Conservation (phyloP, 2,329 filamentous ascomycete genomes). For the Ceratocystis huliohia region DNA sequence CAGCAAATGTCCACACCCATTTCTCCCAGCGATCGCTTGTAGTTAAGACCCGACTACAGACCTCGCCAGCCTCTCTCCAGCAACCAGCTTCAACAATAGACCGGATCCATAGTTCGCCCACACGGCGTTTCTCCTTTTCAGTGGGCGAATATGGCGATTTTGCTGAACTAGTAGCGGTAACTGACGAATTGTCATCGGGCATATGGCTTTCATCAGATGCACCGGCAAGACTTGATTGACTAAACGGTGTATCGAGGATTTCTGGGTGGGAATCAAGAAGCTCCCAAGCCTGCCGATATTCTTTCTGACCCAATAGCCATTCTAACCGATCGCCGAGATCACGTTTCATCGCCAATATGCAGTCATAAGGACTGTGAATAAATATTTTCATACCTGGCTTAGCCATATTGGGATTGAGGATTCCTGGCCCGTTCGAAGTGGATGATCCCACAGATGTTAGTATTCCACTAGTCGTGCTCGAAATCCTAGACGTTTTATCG, state of each 20-base stretch:
- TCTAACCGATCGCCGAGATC: conserved; percentile 73
- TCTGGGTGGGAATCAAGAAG: conserved; percentile 82
- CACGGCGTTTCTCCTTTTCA: conserved; percentile 76
- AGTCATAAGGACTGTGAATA: conserved; percentile 93
- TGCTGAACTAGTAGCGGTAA: conserved; percentile 24
- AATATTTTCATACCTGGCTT: conserved; percentile 62
- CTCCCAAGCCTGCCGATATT: conserved; percentile 78
- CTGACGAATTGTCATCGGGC: conserved; percentile 42
- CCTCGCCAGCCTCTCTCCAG: conserved; percentile 65
- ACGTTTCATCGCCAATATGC: conserved; percentile 78
- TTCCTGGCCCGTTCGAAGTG: conserved; percentile 26
- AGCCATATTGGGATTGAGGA: conserved; percentile 39
- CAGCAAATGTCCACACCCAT: conserved; percentile 87
- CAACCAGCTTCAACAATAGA: conserved; percentile 63
- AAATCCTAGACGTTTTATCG: conserved; percentile 35
- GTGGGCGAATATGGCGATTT: conserved; percentile 44
- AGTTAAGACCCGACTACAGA: conserved; percentile 71
- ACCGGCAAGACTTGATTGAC: conserved; percentile 39
- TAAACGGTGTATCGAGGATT: conserved; percentile 36
- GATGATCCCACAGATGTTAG: conserved; percentile 22
- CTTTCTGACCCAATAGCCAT: conserved; percentile 72
- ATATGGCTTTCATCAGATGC: conserved; percentile 34
- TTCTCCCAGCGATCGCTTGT: conserved; percentile 81
- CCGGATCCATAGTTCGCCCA: conserved; percentile 88
- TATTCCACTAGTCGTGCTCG: conserved; percentile 27